Evolutionary conservation across 768 basidiomycete genomes (phyloP), one percentile per base, ranked within the genome.

Genomic region (Boletus rex-veris): DNA sequence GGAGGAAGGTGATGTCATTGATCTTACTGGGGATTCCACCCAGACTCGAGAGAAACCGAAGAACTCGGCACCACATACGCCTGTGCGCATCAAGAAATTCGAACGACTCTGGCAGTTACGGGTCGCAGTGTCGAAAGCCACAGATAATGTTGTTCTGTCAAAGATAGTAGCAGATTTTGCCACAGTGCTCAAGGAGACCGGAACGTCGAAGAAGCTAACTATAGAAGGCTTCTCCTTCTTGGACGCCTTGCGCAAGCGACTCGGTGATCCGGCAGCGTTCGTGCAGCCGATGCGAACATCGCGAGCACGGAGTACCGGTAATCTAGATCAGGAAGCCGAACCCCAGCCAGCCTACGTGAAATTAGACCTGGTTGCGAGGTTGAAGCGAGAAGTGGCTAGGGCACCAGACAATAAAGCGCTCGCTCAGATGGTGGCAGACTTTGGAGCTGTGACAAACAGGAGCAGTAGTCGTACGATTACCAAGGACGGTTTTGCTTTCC

Each of bases 401-500:
- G 84, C 84, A 44, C 65, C 63, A 45, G 77, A 71, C 53, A 88
- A 84, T 61, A 76, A 74, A 66, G 74, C 75, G 42, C 77, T 91
- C 38, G 88, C 83, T 30, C 64, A 62, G 58, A 79, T 90, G 77
- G 80, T 90, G 7, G 75, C 78, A 8, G 86, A 88, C 46, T 91
- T 91, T 67, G 83, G 83, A 21, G 74, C 76, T 45, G 80, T 86
- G 50, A 88, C 85, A 31, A 82, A 87, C 66, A 77, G 77, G 64
- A 84, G 82, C 61, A 83, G 75, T 36, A 84, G 86, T 39, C 76
- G 85, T 58, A 88, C 84, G 46, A 75, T 91, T 50, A 90, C 87
- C 33, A 91, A 90, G 77, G 85, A 88, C 60, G 87, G 86, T 36
- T 79, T 89, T 61, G 77, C 76, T 10, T 89, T 90, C 64, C 69